Percentiles rank a stretch among this genome's conserved stretches.
These are phyloP conservation scores for Berberis thunbergii DNA, from an alignment of 164 flowering plant species.

Conservation along the genomic window DNA sequence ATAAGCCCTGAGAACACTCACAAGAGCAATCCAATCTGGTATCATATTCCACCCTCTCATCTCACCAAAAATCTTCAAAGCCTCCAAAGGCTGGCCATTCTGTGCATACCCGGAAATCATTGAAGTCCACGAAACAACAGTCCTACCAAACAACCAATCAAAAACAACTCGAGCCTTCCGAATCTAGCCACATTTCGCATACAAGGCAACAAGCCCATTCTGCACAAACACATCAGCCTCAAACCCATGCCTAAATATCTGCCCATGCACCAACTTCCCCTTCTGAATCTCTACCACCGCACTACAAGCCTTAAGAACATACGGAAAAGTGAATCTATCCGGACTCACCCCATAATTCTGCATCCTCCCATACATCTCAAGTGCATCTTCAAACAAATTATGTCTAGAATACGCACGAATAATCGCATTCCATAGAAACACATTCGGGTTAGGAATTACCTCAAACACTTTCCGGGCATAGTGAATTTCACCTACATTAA, in stretches of 20 bases:
- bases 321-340: constrained; percentile 28
- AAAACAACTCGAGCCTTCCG: not conserved
- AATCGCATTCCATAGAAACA: constrained; percentile 72
- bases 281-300: constrained; percentile 2
- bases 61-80: not conserved
- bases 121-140: not conserved
- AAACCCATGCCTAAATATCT: constrained; percentile 21
- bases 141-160: not conserved
- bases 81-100: not conserved
- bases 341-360: constrained; percentile 24
- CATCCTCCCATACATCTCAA: constrained; percentile 52
- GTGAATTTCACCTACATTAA: constrained; percentile 20
- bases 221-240: constrained; percentile 33
- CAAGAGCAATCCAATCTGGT: not conserved
- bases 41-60: not conserved
- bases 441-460: constrained; percentile 47
- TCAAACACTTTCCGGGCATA: constrained; percentile 57
- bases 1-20: not conserved
- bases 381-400: constrained; percentile 28
- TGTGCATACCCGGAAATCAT: not conserved
- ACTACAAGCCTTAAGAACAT: constrained; percentile 25
- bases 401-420: constrained; percentile 45
- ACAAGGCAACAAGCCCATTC: constrained; percentile 29
- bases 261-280: constrained; percentile 17
- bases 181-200: constrained; percentile 17